These are phyloP conservation scores for Zymoseptoria crescenta DNA, from an alignment of 2,329 filamentous ascomycete species.

Conservation along the genomic window DNA sequence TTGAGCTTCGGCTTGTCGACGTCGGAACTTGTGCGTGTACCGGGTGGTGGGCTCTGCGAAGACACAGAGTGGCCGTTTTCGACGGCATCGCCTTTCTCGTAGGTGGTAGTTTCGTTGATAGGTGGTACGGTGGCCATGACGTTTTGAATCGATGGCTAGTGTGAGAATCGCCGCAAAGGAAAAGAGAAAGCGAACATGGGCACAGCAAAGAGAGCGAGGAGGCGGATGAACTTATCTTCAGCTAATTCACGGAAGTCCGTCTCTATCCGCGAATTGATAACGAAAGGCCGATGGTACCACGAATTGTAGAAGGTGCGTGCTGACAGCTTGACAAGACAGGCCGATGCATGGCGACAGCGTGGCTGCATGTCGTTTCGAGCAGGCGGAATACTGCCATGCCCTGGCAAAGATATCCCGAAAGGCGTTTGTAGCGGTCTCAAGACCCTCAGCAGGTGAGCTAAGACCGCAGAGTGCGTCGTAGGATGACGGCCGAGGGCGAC, in stretches of 20 bases:
- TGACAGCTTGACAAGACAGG: background rate
- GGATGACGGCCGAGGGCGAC: background rate
- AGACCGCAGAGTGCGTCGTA: background rate
- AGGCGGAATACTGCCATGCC: background rate
- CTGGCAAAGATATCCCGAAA: background rate
- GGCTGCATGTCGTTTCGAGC: background rate
- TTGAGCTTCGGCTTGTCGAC: conserved; percentile 2
- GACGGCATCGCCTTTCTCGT: conserved; percentile 5
- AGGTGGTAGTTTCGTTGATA: background rate
- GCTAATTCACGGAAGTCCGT: background rate
- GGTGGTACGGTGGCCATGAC: background rate
- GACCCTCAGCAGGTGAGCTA: background rate
- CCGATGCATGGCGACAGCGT: background rate
- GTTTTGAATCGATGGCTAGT: background rate
- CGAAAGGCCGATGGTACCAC: background rate
- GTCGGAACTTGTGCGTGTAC: background rate
- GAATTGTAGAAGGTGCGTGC: background rate
- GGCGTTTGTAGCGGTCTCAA: background rate
- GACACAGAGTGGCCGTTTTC: background rate
- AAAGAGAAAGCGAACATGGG: background rate
- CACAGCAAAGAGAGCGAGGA: background rate
- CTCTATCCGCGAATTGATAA: background rate
- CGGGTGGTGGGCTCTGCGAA: background rate
- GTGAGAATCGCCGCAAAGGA: background rate
- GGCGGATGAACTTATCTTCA: background rate